Percentiles rank a stretch among this genome's conserved stretches.
phyloP scores from a whole-genome alignment of 73 alveolate species.

The Paramecium sexaurelia region DNA sequence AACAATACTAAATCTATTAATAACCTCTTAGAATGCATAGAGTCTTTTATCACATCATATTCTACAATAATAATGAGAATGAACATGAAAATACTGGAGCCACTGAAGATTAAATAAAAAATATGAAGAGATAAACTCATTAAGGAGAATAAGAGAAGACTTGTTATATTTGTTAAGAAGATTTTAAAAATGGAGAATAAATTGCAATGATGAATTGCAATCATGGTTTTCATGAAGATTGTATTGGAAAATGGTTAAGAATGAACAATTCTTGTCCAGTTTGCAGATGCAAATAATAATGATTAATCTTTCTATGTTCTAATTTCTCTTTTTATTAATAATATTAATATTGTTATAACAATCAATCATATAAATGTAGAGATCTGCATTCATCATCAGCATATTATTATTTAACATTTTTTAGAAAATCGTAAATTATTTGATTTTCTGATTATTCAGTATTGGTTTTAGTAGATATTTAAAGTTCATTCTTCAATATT shows the following conservation, averaged over 20 bases:
- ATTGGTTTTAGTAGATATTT: neutral
- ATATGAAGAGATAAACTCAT: conserved; percentile 66
- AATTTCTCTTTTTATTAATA: neutral
- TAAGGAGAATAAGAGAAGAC: conserved; percentile 71
- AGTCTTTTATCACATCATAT: neutral
- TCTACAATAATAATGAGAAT: neutral
- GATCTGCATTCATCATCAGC: neutral
- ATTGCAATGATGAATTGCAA: conserved; percentile 81
- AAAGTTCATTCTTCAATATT: neutral
- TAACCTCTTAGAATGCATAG: neutral
- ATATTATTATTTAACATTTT: neutral
- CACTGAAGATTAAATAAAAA: neutral
- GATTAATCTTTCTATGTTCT: neutral
- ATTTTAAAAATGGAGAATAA: conserved; percentile 76
- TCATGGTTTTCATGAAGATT: conserved; percentile 83
- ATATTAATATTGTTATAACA: neutral
- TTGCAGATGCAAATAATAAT: conserved; percentile 78
- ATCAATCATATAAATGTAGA: neutral
- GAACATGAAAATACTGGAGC: conserved; percentile 40
- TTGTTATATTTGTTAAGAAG: conserved; percentile 88
- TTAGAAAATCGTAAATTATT: neutral
- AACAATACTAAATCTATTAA: neutral
- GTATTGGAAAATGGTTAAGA: conserved; percentile 90
- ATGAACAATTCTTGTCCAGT: conserved; percentile 96
- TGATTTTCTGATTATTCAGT: neutral